Evolutionary conservation across 768 basidiomycete species (phyloP).

Genomic region (Erythrobasidium yunnanense): DNA sequence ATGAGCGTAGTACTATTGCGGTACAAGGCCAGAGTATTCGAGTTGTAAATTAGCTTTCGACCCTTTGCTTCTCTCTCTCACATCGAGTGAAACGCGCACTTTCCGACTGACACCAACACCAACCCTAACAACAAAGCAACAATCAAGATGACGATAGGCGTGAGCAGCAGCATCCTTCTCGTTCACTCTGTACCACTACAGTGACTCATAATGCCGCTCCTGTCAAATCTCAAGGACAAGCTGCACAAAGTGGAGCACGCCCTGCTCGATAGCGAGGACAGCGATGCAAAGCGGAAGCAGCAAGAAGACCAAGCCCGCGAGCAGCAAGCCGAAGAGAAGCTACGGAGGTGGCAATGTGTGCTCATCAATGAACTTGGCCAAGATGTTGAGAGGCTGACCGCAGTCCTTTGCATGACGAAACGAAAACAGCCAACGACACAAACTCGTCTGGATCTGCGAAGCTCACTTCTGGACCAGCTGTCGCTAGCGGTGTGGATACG

Average conservation of each 20-base stretch:
- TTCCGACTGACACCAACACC: too few relatives aligned
- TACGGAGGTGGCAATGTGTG: not conserved
- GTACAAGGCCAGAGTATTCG: too few relatives aligned
- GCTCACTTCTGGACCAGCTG: not conserved
- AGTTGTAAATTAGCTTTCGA: too few relatives aligned
- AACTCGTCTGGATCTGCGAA: not conserved
- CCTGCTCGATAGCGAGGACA: not conserved
- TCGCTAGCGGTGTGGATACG: not conserved
- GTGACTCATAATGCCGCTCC: not conserved
- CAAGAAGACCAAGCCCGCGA: not conserved
- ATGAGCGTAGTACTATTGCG: too few relatives aligned
- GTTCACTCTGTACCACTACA: not conserved
- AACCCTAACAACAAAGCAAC: too few relatives aligned
- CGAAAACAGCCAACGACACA: not conserved
- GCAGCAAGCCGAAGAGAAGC: not conserved
- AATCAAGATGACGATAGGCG: conserved; percentile 3
- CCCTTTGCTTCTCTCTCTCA: too few relatives aligned
- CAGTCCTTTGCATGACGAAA: not conserved
- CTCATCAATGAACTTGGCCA: not conserved
- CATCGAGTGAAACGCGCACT: too few relatives aligned
- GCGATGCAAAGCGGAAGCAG: not conserved
- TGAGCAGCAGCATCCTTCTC: not conserved
- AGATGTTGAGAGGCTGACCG: not conserved
- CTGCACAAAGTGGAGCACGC: conserved; percentile 2
- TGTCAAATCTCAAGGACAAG: not conserved